Conservation (phyloP, 169 alveolate genomes). For the Perkinsus olseni region DNA sequence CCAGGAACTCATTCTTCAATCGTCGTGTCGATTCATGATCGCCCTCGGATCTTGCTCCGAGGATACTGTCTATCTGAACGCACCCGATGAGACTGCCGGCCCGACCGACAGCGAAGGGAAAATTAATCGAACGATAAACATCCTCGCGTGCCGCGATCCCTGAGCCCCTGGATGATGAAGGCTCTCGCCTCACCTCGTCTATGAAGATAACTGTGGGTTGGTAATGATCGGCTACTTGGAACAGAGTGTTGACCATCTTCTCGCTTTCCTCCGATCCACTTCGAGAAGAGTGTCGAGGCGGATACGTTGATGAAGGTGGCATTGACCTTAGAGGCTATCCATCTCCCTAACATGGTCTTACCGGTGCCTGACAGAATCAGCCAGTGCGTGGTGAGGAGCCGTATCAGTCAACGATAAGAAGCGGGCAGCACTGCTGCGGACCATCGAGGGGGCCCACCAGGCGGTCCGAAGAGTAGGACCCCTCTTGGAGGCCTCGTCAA, state of each 20-base stretch:
- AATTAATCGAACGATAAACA: no score
- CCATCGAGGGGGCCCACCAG: slow-evolving; percentile 41
- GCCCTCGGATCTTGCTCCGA: slow-evolving; percentile 62
- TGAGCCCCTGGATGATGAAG: no score
- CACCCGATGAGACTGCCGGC: no score
- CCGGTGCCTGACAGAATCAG: slow-evolving; percentile 48
- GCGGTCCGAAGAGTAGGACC: slow-evolving; percentile 77
- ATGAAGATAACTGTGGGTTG: slow-evolving; percentile 73
- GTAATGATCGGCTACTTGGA: slow-evolving; percentile 62
- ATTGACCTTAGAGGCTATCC: slow-evolving; percentile 68
- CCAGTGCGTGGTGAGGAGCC: no score
- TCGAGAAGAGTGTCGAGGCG: slow-evolving; percentile 70
- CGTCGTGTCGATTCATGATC: slow-evolving; percentile 71
- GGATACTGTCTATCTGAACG: slow-evolving; percentile 50
- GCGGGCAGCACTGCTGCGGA: no score
- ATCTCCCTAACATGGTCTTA: slow-evolving; percentile 79
- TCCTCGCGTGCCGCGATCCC: no score
- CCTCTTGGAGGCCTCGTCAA: slow-evolving; percentile 71
- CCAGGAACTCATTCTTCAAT: slow-evolving; percentile 77
- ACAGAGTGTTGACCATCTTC: slow-evolving; percentile 65
- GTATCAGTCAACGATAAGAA: no score
- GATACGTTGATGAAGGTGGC: slow-evolving; percentile 71
- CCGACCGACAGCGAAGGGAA: no score
- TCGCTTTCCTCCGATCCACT: slow-evolving; percentile 86
- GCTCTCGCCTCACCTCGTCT: slow-evolving; percentile 56